These are phyloP conservation scores for Cryphonectria japonica DNA, from an alignment of 2,329 filamentous ascomycete genomes.

Conservation along the genomic window DNA sequence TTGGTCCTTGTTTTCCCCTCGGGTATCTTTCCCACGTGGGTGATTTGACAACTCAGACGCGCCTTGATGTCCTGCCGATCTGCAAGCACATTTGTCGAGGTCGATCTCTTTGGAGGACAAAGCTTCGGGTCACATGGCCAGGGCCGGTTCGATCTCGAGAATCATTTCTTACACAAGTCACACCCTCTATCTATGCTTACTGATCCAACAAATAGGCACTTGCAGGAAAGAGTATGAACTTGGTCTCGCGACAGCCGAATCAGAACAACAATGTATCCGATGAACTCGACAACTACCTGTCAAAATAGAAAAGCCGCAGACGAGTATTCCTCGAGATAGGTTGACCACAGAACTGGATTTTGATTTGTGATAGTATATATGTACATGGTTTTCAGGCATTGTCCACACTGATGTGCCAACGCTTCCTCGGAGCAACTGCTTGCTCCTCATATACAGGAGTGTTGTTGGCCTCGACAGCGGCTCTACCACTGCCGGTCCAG, in stretches of 20 bases:
- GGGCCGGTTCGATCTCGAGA: background rate
- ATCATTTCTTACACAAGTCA: background rate
- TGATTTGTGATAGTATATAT: background rate
- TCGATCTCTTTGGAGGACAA: background rate
- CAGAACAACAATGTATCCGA: background rate
- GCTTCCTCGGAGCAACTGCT: background rate
- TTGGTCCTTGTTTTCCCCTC: background rate
- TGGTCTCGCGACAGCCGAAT: background rate
- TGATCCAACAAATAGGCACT: background rate
- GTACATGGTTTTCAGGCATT: background rate
- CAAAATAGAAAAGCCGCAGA: background rate
- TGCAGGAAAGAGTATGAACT: background rate
- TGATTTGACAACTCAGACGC: background rate
- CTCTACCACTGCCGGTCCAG: background rate
- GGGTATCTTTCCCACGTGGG: background rate
- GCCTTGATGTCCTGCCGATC: background rate
- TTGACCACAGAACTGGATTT: background rate
- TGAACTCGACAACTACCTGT: background rate
- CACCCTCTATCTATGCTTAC: background rate
- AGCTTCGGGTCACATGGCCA: background rate
- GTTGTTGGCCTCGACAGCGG: background rate
- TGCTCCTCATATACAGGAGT: background rate
- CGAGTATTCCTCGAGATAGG: background rate
- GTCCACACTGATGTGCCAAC: background rate
- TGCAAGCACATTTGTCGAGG: background rate